Percentiles rank a stretch among this genome's conserved stretches.
phyloP scores from a whole-genome alignment of 208 protist genomes.

The Lotmaria passim region DNA sequence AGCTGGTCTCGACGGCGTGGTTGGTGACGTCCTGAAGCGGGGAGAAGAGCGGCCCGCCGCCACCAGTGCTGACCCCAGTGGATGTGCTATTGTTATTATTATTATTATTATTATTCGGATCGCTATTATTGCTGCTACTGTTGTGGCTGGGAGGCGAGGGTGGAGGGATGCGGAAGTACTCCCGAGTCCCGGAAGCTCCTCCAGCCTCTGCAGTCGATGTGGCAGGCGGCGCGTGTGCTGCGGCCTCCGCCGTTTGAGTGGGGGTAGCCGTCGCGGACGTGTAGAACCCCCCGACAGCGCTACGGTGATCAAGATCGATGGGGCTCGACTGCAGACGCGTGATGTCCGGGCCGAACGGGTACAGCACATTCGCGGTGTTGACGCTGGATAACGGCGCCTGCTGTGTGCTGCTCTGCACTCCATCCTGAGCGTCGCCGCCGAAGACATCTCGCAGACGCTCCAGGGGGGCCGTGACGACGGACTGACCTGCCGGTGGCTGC shows the following conservation, averaged over 20 bases:
- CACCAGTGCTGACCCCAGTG: no score
- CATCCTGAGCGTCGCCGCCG: neutral
- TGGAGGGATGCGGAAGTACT: conserved; percentile 16
- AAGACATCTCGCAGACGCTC: no score
- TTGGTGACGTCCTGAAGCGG: neutral
- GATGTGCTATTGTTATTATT: neutral
- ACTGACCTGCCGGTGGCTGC: no score
- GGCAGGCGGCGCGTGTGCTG: neutral
- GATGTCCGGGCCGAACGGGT: neutral
- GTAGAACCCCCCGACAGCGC: neutral
- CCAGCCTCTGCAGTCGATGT: neutral
- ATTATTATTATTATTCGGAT: neutral
- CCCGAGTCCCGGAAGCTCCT: neutral
- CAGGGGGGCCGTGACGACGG: no score
- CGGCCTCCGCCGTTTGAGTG: neutral
- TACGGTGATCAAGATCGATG: conserved; percentile 5
- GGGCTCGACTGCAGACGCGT: neutral
- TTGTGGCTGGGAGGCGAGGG: neutral
- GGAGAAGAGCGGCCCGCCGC: neutral
- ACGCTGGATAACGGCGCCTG: no score
- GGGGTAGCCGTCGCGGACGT: neutral
- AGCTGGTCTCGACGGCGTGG: neutral
- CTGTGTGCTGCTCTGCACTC: no score
- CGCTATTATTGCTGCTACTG: neutral
- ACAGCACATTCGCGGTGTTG: no score